These are phyloP conservation scores for Meyerozyma sp. DNA, from an alignment of 1,139 yeast species.

Conservation along the genomic window DNA sequence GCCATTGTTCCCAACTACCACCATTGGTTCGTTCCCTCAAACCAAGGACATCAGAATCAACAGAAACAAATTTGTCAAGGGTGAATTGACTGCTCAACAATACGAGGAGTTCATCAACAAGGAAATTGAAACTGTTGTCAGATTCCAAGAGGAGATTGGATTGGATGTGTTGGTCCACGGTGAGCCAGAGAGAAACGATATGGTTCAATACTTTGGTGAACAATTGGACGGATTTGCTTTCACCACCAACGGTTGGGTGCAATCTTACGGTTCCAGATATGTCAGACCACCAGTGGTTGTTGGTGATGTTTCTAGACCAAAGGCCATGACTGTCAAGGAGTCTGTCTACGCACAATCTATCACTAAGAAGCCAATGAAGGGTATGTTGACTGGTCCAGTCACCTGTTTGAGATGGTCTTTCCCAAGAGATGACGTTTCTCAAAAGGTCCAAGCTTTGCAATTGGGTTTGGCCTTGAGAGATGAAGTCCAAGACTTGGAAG, in stretches of 20 bases:
- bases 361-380: constrained; percentile 95
- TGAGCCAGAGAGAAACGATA: constrained; percentile 99
- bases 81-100: constrained; percentile 89
- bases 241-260: constrained; percentile 99
- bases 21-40: constrained; percentile 99
- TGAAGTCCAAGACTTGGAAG: constrained; percentile 96
- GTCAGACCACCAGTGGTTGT: constrained; percentile 99
- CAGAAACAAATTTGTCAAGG: constrained; percentile 98
- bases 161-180: constrained; percentile 98
- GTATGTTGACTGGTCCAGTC: constrained; percentile 99
- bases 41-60: constrained; percentile 97
- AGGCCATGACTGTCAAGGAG: constrained; percentile 98
- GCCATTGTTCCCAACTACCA: constrained; percentile 99
- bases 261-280: constrained; percentile 99
- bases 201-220: constrained; percentile 99
- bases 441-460: constrained; percentile 93
- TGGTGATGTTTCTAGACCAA: constrained; percentile 98
- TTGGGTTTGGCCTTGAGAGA: constrained; percentile 97
- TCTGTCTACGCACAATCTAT: constrained; percentile 97
- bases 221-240: constrained; percentile 96
- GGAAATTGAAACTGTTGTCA: constrained; percentile 92
- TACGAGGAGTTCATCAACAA: constrained; percentile 94
- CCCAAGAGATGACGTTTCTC: constrained; percentile 98
- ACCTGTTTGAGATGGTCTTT: constrained; percentile 99
- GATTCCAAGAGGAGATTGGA: constrained; percentile 98